Evolutionary conservation across 1,284 basidiomycete species (phyloP).

Genomic region (Rhodotorula sp.): DNA sequence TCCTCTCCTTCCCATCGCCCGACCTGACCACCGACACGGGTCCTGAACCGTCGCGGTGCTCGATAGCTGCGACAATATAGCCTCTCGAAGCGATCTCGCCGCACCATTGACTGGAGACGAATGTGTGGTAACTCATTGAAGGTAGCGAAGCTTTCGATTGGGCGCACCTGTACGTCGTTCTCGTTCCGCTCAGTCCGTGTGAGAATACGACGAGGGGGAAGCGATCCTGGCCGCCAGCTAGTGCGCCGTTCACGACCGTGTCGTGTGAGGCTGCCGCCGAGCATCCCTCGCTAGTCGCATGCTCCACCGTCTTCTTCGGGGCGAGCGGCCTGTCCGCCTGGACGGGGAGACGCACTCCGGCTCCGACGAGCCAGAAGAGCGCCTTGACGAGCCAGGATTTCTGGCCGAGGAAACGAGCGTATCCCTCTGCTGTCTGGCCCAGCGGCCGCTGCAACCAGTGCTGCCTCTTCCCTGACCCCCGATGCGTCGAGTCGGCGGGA

Average conservation of each 20-base stretch:
- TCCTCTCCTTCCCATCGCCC: constrained; percentile 18
- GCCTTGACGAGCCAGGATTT: constrained; percentile 14
- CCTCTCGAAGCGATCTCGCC: constrained; percentile 68
- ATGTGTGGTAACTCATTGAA: neutral
- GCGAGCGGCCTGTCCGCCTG: constrained; percentile 12
- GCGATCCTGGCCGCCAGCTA: neutral
- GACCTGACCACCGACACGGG: constrained; percentile 51
- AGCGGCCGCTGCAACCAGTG: constrained; percentile 31
- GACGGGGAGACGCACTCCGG: constrained; percentile 10
- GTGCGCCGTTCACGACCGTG: constrained; percentile 5
- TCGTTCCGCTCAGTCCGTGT: constrained; percentile 73
- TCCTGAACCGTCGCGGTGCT: constrained; percentile 73
- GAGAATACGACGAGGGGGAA: constrained; percentile 70
- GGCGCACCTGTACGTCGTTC: constrained; percentile 59
- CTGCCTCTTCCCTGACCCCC: neutral
- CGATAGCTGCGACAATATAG: constrained; percentile 69
- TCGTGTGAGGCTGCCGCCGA: neutral
- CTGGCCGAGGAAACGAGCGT: constrained; percentile 23
- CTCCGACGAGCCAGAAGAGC: constrained; percentile 22
- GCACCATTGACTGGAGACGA: constrained; percentile 61
- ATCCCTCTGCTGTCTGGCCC: constrained; percentile 13
- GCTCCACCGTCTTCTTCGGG: neutral
- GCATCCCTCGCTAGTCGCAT: neutral
- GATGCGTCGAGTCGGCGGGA: constrained; percentile 42
- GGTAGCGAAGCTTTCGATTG: neutral